Evolutionary conservation across 306 rosid genomes (phyloP).

Genomic region (Dicorynia guianensis): DNA sequence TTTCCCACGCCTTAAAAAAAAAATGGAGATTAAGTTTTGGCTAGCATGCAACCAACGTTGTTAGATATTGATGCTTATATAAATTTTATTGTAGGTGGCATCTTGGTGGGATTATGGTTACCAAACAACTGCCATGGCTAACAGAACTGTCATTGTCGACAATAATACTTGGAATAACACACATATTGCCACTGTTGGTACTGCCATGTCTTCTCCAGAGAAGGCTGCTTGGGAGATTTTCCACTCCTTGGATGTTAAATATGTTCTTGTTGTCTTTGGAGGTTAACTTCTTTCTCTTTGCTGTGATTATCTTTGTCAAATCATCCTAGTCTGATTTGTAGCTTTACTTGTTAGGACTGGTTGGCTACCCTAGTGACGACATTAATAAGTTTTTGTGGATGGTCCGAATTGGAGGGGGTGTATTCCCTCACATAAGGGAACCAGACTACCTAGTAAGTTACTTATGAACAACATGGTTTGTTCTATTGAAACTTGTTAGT

Average conservation of each 20-base stretch:
- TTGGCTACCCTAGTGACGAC: slow-evolving; percentile 98
- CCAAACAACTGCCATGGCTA: slow-evolving; percentile 99
- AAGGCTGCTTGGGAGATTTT: slow-evolving; percentile 99
- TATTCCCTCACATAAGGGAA: slow-evolving; percentile 97
- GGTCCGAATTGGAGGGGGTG: slow-evolving; percentile 99
- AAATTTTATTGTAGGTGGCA: slow-evolving; percentile 75
- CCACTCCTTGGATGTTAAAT: slow-evolving; percentile 94
- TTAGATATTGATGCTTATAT: slow-evolving; percentile 31
- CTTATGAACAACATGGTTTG: not conserved
- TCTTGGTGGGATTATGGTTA: slow-evolving; percentile 99
- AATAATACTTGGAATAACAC: slow-evolving; percentile 99
- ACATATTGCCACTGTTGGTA: slow-evolving; percentile 98
- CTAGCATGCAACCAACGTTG: not conserved
- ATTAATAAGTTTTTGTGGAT: slow-evolving; percentile 99
- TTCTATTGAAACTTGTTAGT: slow-evolving; percentile 26
- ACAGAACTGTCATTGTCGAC: slow-evolving; percentile 98
- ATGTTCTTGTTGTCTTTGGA: slow-evolving; percentile 99
- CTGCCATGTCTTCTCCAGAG: slow-evolving; percentile 99
- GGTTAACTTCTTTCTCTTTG: slow-evolving; percentile 59
- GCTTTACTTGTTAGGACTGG: slow-evolving; percentile 72
- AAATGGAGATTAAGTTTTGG: slow-evolving; percentile 7
- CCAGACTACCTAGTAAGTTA: slow-evolving; percentile 89
- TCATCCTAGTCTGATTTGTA: slow-evolving; percentile 43
- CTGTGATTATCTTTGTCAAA: slow-evolving; percentile 26
- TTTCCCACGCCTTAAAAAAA: slow-evolving; percentile 7